A percentile compares a stretch with the other conserved stretches of the same genome.
Conservation (phyloP, 352 stramenopile species). For the Phytophthora fragariae region DNA sequence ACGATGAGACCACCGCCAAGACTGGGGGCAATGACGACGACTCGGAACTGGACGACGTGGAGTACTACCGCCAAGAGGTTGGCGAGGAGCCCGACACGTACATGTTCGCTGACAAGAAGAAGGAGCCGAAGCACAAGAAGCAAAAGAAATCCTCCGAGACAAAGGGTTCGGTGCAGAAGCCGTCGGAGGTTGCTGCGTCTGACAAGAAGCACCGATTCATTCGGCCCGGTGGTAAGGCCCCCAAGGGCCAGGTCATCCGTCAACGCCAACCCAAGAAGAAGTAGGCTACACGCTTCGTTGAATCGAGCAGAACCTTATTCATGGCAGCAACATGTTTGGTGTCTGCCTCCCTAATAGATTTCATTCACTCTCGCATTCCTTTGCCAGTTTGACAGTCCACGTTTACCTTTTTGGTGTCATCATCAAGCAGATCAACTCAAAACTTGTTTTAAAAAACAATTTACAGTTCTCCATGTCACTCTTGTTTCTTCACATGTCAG, state of each 20-base stretch:
- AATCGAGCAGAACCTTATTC: slow-evolving; percentile 27
- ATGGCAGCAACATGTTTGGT: slow-evolving; percentile 8
- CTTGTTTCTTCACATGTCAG: slow-evolving; percentile 21
- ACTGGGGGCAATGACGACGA: slow-evolving; percentile 49
- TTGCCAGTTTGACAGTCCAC: too few relatives aligned
- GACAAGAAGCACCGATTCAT: slow-evolving; percentile 73
- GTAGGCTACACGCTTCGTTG: slow-evolving; percentile 19
- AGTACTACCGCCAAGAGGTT: slow-evolving; percentile 88
- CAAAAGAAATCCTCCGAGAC: slow-evolving; percentile 41
- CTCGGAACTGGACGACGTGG: slow-evolving; percentile 75
- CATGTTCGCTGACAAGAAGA: slow-evolving; percentile 74
- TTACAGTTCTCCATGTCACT: slow-evolving; percentile 35
- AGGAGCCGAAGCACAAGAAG: slow-evolving; percentile 52
- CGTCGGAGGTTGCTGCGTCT: slow-evolving; percentile 67
- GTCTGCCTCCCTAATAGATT: slow-evolving; percentile 40
- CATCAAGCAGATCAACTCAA: background rate
- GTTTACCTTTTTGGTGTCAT: background rate
- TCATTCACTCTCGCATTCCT: slow-evolving; percentile 12
- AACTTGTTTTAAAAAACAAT: background rate
- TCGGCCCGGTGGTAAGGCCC: slow-evolving; percentile 38
- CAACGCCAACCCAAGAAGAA: slow-evolving; percentile 66
- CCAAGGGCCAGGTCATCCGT: slow-evolving; percentile 70
- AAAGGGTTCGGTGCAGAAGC: slow-evolving; percentile 43
- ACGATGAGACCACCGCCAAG: slow-evolving; percentile 51
- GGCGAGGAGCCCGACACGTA: slow-evolving; percentile 83